Base-by-base conservation (phyloP, 176 grass and related monocot genomes). In the Eragrostis nindensis region DNA sequence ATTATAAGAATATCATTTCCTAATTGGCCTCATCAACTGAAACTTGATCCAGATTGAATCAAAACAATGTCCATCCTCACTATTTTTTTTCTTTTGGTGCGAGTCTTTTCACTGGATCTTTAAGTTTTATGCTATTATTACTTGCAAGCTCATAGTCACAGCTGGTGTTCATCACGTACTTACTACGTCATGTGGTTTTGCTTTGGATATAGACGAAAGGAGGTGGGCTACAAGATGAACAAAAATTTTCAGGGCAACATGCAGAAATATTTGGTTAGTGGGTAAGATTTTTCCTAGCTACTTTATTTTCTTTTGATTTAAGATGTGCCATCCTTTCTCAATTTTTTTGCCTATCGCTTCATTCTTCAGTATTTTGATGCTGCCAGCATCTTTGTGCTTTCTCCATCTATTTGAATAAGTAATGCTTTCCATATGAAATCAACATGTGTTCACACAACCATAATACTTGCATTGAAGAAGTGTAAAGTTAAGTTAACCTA, bases 171-270 rank as follows among this genome's bases (percentile, higher is more conserved):
- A 69, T 11, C 39, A 76, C 24, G 10, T 62, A 41, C 62, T 85
- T 62, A 62, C 8, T 62, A 71, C n/a, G 50, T 68, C 18, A 64
- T 29, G 54, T 82, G 10, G 29, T 71, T 86, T 71, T 57, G 12
- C 13, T 76, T 26, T 81, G 29, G 44, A 80, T 63, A 46, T 87
- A 98, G 95, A 71, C 92, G 89, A 73, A 92, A 89, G 74, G 90
- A 94, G 30, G 79, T 83, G 47, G 91, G 88, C 85, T 98, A 94
- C 83, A 94, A 87, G 81, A 94, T 98, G 88, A 94, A 92, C 74
- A 53, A 75, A 27, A 94, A 90, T 68, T 98, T 98, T 59, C 95
- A 98, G 74, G 83, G 38, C 42, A 98, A 98, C 70, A 91, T 94
- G 87, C 95, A 94, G 64, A 94, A 92, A 26, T 92, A 98, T 85